Percentiles rank a stretch among this genome's conserved stretches.
These are phyloP conservation scores for Colletotrichum zoysiae DNA, from an alignment of 2,329 filamentous ascomycete genomes.

Conservation along the genomic window DNA sequence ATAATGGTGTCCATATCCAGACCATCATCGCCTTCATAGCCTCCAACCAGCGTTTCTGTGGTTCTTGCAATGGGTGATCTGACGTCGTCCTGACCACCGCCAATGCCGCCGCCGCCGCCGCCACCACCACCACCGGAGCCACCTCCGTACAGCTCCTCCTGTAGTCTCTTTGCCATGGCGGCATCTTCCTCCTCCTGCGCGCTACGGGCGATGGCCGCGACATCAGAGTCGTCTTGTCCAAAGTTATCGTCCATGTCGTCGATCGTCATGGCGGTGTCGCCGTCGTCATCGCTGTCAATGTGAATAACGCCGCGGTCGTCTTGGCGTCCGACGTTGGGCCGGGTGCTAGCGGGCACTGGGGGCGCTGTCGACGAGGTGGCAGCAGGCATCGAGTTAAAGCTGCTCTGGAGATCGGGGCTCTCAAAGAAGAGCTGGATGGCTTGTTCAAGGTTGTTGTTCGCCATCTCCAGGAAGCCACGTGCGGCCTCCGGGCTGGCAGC, in stretches of 20 bases:
- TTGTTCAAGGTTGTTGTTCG: constrained; percentile 85
- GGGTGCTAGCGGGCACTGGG: constrained; percentile 46
- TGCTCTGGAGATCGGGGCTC: constrained; percentile 78
- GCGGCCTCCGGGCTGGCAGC: constrained; percentile 80
- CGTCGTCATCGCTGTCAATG: constrained; percentile 82
- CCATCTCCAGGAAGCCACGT: constrained; percentile 84
- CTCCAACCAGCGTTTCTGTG: constrained; percentile 89
- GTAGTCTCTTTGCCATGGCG: constrained; percentile 89
- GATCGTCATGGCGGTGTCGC: constrained; percentile 57
- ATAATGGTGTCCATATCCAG: constrained; percentile 68
- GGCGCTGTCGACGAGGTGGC: constrained; percentile 49
- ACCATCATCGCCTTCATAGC: constrained; percentile 64
- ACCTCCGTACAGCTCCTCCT: constrained; percentile 88
- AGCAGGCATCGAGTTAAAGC: constrained; percentile 55
- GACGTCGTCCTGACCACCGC: constrained; percentile 70
- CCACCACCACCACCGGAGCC: constrained; percentile 46
- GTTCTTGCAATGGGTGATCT: constrained; percentile 92
- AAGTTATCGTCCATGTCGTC: constrained; percentile 54
- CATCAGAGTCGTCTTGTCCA: constrained; percentile 54
- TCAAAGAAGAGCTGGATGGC: constrained; percentile 93
- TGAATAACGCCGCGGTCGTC: constrained; percentile 75
- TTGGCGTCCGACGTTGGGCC: constrained; percentile 56
- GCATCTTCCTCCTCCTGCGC: constrained; percentile 87
- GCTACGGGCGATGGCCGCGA: constrained; percentile 53
- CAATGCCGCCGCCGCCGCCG: constrained; percentile 56